Evolutionary conservation across 1,284 basidiomycete genomes (phyloP), one percentile per base, ranked within the genome.

Genomic region (Tilletia walkeri): DNA sequence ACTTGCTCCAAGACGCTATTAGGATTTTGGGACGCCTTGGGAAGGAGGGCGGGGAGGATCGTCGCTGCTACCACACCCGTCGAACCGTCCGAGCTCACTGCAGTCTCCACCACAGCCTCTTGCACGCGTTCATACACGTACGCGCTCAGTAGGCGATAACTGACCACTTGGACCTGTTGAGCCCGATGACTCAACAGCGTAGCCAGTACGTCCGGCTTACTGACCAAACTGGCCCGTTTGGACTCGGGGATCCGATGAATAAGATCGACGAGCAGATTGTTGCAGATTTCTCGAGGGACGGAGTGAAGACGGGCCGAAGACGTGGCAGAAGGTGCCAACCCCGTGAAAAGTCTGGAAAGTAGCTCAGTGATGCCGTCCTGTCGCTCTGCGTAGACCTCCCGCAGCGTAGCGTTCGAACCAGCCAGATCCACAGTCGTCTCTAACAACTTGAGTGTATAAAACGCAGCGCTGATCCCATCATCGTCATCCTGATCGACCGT

Each of bases 351-450:
- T n/a, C 73, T 71, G 20, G 76, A 74, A 2, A 78, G 67, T 2
- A 76, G 75, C 50, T 74, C 77, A 20, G 75, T 68, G 65, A 54
- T 41, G 30, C 34, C 20, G n/a, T 84, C 81, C 72, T 89, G 86
- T 54, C 90, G 87, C 39, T 87, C 88, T 30, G 88, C 85, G 91
- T 93, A 95, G 5, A 74, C 75, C 36, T 88, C 89, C 45, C 89
- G 87, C 30, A 98, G 85, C 0, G 87, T 83, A 78, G 92, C 92
- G 84, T 94, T 96, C 2, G 90, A 89, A 16, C 85, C 80, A 0
- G 88, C 87, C 10, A 95, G 85, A 68, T 93, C 91, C 69, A 91
- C 88, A 24, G 97, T 86, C 34, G 87, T 85, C 50, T 88, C 86
- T 34, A 96, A 85, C 14, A 97, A 85, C 36, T 86, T 85, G 69